These are phyloP conservation scores for Scheffersomyces lignosus DNA, from an alignment of 805 yeast genomes.

Conservation along the genomic window DNA sequence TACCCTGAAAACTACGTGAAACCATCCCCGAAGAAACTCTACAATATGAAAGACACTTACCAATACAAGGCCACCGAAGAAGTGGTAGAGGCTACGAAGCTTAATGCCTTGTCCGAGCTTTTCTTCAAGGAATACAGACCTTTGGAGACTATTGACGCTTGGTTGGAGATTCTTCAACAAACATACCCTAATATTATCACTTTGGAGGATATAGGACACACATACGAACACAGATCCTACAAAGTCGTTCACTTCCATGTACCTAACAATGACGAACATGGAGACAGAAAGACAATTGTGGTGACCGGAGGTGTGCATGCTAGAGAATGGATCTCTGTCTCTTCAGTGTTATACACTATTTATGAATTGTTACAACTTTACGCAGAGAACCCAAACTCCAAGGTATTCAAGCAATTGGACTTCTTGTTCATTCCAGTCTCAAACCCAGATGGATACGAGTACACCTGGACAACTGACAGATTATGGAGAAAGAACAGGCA, in stretches of 20 bases:
- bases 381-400: constrained; percentile 31
- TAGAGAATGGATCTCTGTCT: constrained; percentile 83
- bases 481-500: constrained; percentile 91
- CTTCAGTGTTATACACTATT: constrained; percentile 61
- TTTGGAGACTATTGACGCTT: constrained; percentile 64
- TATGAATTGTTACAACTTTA: constrained; percentile 37
- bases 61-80: constrained; percentile 9
- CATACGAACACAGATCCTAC: constrained; percentile 72
- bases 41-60: constrained; percentile 7
- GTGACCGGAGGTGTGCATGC: constrained; percentile 87
- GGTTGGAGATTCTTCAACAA: constrained; percentile 63
- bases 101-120: constrained; percentile 39
- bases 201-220: constrained; percentile 69
- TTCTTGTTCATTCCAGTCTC: constrained; percentile 78
- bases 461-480: constrained; percentile 78
- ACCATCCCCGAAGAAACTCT: constrained; percentile 13
- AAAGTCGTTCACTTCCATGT: constrained; percentile 62
- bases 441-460: constrained; percentile 90
- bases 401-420: constrained; percentile 58
- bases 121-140: constrained; percentile 74
- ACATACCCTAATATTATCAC: constrained; percentile 65
- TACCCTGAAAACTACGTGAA: constrained; percentile 36
- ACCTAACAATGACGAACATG: constrained; percentile 36
- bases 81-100: constrained; percentile 9
- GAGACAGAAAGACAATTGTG: constrained; percentile 60